Base-by-base conservation (phyloP, 257 asterid genomes). In the Buddleja alternifolia region DNA sequence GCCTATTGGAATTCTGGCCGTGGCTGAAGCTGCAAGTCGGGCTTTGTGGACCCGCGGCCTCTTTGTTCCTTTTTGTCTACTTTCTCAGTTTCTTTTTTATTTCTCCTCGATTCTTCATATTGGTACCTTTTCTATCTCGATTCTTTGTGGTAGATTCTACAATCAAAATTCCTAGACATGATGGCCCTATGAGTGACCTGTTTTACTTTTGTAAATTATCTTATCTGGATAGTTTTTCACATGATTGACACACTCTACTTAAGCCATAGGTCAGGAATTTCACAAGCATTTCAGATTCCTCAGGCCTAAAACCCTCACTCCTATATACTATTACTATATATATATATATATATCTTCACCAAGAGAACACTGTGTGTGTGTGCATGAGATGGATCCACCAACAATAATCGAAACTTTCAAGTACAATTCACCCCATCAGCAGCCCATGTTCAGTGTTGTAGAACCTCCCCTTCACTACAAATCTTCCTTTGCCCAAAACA, bases 371-470 rank as follows among this genome's bases (percentile, higher is more conserved):
- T 37, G 46, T 58, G 46, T 64, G 76, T 42, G n/a, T 46, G 42
- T 48, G 47, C 59, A 51, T 70, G 42, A 17, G 21, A 88, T 89
- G 94, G 86, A 76, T 70, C 82, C 94, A 24, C 78, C 82, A 63
- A 67, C 83, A 29, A 19, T 60, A 24, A 41, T 78, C 21, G 80
- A 74, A 19, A 74, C 81, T 34, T 76, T 80, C 70, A 79, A 82
- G 68, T 82, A 73, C 89, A 80, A 47, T 63, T 63, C 85, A 2
- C 60, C 84, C 8, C 86, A 83, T 8, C 86, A 78, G 25, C 85
- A 85, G 52, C 83, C 95, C 64, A 70, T 72, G 81, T 81, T 80
- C 44, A 71, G 55, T 64, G 80, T 76, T 8, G 29, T 52, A 3
- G 90, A 89, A 67, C 56, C 85, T 25, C 82, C 85, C 29, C 70